Conservation (phyloP, 108 stramenopile genomes). For the Cyclotella kingstonii region DNA sequence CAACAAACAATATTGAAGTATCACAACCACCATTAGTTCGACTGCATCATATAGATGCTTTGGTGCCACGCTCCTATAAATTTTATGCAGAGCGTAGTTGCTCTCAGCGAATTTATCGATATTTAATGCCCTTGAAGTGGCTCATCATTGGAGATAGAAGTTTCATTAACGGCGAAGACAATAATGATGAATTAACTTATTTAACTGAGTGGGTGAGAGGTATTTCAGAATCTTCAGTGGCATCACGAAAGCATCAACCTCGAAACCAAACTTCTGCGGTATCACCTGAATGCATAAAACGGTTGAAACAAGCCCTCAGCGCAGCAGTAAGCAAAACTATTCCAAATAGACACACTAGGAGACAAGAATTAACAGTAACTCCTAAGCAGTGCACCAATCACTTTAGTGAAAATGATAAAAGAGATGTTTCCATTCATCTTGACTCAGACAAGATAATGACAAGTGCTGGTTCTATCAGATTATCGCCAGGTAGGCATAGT, state of each 20-base stretch:
- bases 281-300: slow-evolving; percentile 23
- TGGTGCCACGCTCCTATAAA: slow-evolving; percentile 37
- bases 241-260: slow-evolving; percentile 9
- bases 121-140: slow-evolving; percentile 65
- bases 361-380: slow-evolving; percentile 3
- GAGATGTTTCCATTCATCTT: neutral
- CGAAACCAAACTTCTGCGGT: neutral
- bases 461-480: slow-evolving; percentile 20
- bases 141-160: slow-evolving; percentile 45
- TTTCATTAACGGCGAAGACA: too few relatives aligned
- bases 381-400: neutral
- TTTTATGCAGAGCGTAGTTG: slow-evolving; percentile 69
- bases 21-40: too few relatives aligned
- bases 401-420: neutral
- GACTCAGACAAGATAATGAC: neutral
- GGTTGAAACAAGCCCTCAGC: slow-evolving; percentile 43
- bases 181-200: slow-evolving; percentile 7
- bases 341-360: slow-evolving; percentile 26
- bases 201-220: slow-evolving; percentile 11
- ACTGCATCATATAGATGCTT: slow-evolving; percentile 31
- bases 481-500: slow-evolving; percentile 10
- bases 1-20: too few relatives aligned
- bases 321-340: slow-evolving; percentile 30
- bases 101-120: slow-evolving; percentile 70
- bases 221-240: slow-evolving; percentile 2